Percentiles rank a stretch among this genome's conserved stretches.
Conservation (phyloP, 306 rosid genomes). For the Arachis stenosperma region DNA sequence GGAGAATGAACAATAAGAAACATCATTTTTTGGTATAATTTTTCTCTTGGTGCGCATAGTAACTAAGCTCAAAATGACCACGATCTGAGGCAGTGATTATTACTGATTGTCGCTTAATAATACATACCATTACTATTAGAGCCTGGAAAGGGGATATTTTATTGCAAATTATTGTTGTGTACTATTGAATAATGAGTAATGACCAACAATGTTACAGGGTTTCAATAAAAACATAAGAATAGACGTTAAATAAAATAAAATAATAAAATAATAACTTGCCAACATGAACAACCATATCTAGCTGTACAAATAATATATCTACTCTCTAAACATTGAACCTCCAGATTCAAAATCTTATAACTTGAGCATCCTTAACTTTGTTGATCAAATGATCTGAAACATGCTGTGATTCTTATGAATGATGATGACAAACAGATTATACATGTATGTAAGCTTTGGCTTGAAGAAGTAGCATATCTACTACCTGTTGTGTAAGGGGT, state of each 20-base stretch:
- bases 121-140: neutral
- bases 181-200: neutral
- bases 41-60: no score
- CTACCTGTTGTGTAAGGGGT: conserved; percentile 88
- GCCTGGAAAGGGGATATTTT: neutral
- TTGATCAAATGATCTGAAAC: neutral
- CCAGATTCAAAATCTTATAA: neutral
- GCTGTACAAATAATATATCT: neutral
- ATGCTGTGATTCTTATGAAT: neutral
- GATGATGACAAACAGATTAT: neutral
- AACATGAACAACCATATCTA: neutral
- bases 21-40: no score
- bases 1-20: no score
- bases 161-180: neutral
- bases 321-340: neutral
- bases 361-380: conserved; percentile 2
- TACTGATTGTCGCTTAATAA: neutral
- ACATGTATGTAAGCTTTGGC: neutral
- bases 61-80: neutral
- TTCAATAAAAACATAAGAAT: no score
- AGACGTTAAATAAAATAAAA: neutral
- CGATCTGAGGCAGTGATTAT: neutral
- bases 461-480: conserved; percentile 28
- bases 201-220: neutral
- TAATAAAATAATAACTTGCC: neutral